Evolutionary conservation across 2,329 filamentous ascomycete genomes (phyloP), one percentile per base, ranked within the genome.

Genomic region (Zasmidium citrigriseum): DNA sequence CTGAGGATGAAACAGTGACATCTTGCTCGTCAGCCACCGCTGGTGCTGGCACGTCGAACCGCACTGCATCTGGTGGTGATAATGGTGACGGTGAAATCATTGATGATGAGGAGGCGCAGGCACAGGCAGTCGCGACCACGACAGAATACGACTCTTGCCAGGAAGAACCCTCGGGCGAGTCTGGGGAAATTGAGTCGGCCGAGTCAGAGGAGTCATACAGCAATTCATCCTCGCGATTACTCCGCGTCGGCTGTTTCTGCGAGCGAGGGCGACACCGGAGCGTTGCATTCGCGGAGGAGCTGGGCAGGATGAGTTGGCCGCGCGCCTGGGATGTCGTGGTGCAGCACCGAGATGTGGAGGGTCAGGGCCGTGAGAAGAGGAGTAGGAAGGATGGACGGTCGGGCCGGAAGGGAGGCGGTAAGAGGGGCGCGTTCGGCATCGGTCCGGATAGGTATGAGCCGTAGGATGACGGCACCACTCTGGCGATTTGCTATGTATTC

Each of bases 211-310:
- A 27, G 29, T 34, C 52, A 27, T 46, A 54, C 47, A n/a, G n/a
- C n/a, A n/a, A n/a, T n/a, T n/a, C n/a, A n/a, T 54, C 25, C 29
- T 51, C 44, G 45, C 46, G 22, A 25, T 46, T 59, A 46, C 54
- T 62, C 34, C 52, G 60, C 18, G 64, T 68, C 12, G 62, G 65
- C 53, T 65, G 62, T 56, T 67, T 64, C 49, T 68, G 67, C 53
- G 67, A 63, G n/a, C 60, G 66, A 11, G 67, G 67, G 4, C 64
- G 65, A 22, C 67, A 70, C 52, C 64, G 66, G 23, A 64, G 61
- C 11, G 65, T 68, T 2, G 67, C 66, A n/a, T 70, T 68, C 58
- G 66, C 66, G 41, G 60, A 62, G 41, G 67, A 69, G 34, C 57
- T 70, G 18, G 55, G 60, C 14, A 49, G 44, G 45, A 46, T 34